Evolutionary conservation across 1,284 basidiomycete species (phyloP).

Genomic region (Malassezia dermatis): DNA sequence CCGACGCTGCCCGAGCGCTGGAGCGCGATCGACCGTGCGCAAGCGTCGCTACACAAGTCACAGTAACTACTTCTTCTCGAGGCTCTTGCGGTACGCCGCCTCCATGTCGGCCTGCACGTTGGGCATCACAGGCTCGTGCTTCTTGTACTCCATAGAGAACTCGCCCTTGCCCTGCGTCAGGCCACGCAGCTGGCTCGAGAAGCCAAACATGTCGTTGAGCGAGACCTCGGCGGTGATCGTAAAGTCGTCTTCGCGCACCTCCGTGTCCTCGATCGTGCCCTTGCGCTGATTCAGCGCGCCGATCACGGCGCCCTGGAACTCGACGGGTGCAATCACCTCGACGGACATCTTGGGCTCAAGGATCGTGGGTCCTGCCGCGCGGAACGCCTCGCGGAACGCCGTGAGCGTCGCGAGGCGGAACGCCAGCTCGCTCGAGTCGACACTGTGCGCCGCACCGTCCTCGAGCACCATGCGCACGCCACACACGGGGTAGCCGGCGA

Average conservation of each 20-base stretch:
- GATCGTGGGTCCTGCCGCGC: conserved; percentile 66
- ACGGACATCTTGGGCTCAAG: conserved; percentile 98
- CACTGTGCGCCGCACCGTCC: conserved; percentile 85
- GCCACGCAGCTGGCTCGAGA: conserved; percentile 58
- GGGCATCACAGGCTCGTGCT: conserved; percentile 74
- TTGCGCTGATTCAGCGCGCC: conserved; percentile 85
- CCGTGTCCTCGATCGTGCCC: conserved; percentile 90
- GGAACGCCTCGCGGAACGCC: conserved; percentile 85
- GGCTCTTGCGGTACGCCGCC: conserved; percentile 44
- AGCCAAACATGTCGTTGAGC: conserved; percentile 98
- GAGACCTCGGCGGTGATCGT: conserved; percentile 82
- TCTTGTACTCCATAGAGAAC: conserved; percentile 75
- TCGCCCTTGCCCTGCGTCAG: conserved; percentile 61
- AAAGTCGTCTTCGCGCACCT: conserved; percentile 94
- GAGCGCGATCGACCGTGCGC: conserved; percentile 20
- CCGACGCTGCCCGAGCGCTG: conserved; percentile 40
- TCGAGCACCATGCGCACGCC: conserved; percentile 79
- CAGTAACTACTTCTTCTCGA: conserved; percentile 17
- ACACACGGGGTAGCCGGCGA: conserved; percentile 79
- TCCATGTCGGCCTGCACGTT: conserved; percentile 76
- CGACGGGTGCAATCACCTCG: conserved; percentile 86
- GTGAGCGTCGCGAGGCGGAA: conserved; percentile 83
- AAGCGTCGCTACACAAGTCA: not conserved
- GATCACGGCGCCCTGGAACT: conserved; percentile 95
- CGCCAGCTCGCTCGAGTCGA: conserved; percentile 92